Base-by-base conservation (phyloP, 305 asterid genomes). In the Fraxinus sp. region DNA sequence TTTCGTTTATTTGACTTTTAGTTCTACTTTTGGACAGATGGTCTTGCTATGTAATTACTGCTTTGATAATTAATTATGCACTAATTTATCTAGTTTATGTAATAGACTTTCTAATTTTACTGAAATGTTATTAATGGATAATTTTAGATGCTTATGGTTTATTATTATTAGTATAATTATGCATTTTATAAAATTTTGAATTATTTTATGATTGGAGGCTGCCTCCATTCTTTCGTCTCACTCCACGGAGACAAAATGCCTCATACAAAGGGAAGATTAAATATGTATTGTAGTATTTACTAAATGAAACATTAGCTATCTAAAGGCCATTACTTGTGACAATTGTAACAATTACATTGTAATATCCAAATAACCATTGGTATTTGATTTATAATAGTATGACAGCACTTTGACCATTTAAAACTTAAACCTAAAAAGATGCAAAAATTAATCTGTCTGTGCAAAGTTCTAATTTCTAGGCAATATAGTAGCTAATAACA, bases 401-500 rank as follows among this genome's bases (percentile, higher is more conserved):
- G 72, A 20, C 72, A 62, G 43, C 81, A 43, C 80, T 41, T 59
- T 10, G 46, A 1, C 32, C 72, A 79, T 49, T 59, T 35, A 26
- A 81, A 35, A 36, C 75, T 30, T 22, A 52, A 79, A 81, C 81
- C 11, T 64, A 24, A 49, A 41, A 77, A 37, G 80, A 75, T n/a
- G 43, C 75, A 33, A 59, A 78, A 46, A 73, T 41, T 46, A 14
- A 76, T 32, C 36, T 20, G 33, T 24, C 2, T 16, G 33, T 22
- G 70, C 33, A 33, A 64, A 32, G 74, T 77, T 62, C 68, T 72
- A 33, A 43, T 46, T 33, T 32, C 57, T 41, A 46, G 35, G 68
- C 80, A 76, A 24, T 10, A 24, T 28, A n/a, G 33, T 32, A 52
- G 36, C 52, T 77, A 24, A 49, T 11, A 64, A 62, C 18, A 78